Evolutionary conservation across 108 stramenopile genomes (phyloP).

Genomic region (Aurantiochytrium sp.): DNA sequence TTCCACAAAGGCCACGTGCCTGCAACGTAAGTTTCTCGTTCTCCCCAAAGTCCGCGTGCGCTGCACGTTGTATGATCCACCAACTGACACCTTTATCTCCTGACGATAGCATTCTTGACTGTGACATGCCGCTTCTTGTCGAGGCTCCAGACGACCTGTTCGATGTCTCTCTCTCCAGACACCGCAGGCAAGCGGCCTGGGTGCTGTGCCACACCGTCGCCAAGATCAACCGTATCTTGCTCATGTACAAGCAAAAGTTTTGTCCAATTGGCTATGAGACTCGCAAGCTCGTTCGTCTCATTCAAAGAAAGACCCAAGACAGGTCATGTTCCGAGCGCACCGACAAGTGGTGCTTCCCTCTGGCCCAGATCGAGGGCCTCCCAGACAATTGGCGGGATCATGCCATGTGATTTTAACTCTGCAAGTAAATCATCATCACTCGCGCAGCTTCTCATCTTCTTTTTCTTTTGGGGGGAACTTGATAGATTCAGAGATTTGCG

Average conservation of each 20-base stretch:
- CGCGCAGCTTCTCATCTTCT: too few species aligned
- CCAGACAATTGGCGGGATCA: background rate
- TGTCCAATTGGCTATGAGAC: background rate
- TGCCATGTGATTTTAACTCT: background rate
- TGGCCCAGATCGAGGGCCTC: slow-evolving; percentile 7
- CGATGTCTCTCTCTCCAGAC: background rate
- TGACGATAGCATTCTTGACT: background rate
- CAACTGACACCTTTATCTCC: too few species aligned
- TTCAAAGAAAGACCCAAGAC: background rate
- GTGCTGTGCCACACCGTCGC: background rate
- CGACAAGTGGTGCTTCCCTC: slow-evolving; percentile 16
- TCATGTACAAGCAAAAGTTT: slow-evolving; percentile 20
- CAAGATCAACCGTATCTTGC: background rate
- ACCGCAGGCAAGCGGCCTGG: background rate
- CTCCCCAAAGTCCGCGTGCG: background rate
- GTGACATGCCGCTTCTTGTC: background rate
- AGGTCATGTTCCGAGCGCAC: background rate
- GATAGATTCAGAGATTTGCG: too few species aligned
- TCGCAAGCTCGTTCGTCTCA: background rate
- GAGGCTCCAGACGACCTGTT: slow-evolving; percentile 10
- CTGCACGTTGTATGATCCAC: too few species aligned
- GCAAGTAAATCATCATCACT: too few species aligned
- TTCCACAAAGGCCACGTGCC: slow-evolving; percentile 10
- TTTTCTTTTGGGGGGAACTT: too few species aligned
- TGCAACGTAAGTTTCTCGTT: background rate